Evolutionary conservation across 306 rosid genomes (phyloP).

Genomic region (Prunus armeniaca): DNA sequence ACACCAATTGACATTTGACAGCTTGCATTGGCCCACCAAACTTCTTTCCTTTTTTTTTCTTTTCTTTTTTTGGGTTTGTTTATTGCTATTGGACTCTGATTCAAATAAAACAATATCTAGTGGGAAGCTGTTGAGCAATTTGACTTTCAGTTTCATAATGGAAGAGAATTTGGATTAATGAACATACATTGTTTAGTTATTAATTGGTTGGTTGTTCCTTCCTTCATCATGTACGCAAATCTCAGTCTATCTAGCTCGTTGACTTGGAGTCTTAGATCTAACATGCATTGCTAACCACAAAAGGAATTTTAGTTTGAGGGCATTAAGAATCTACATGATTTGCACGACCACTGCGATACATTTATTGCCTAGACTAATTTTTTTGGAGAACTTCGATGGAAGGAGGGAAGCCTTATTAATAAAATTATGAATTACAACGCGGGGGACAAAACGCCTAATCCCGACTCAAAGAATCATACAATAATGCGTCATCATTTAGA

Average conservation of each 20-base stretch:
- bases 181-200: background rate
- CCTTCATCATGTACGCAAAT: background rate
- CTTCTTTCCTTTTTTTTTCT: too few species aligned
- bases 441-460: too few species aligned
- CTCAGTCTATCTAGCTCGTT: background rate
- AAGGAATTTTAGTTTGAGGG: background rate
- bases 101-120: conserved; percentile 14
- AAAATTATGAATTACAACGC: too few species aligned
- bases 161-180: background rate
- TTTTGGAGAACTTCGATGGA: too few species aligned
- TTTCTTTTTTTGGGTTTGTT: background rate
- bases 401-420: too few species aligned
- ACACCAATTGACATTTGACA: background rate
- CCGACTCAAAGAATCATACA: too few species aligned
- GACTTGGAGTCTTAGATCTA: background rate
- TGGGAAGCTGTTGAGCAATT: conserved; percentile 18
- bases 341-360: background rate
- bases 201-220: background rate
- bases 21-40: background rate
- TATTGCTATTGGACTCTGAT: background rate
- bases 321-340: background rate
- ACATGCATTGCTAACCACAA: background rate
- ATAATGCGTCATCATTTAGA: too few species aligned
- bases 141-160: conserved; percentile 15
- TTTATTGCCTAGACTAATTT: too few species aligned